A percentile compares a stretch with the other conserved stretches of the same genome.
Evolutionary conservation across 805 yeast genomes (phyloP).

Genomic region (Wickerhamomyces chambardii): DNA sequence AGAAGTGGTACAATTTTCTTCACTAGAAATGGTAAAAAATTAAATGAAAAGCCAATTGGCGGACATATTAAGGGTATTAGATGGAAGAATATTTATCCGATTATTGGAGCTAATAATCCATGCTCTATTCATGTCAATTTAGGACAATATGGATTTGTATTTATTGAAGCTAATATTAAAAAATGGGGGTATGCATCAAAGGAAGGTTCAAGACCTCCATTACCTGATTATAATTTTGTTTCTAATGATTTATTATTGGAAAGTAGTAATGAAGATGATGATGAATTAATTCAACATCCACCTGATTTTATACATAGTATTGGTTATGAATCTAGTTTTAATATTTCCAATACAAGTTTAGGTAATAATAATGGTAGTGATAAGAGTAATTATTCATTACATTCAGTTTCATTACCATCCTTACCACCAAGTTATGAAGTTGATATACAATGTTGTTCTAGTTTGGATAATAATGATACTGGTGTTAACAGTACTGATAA

Average conservation of each 20-base stretch:
- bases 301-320: conserved; percentile 16
- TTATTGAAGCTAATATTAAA: conserved; percentile 77
- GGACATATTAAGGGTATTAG: conserved; percentile 72
- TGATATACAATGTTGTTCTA: too few species aligned
- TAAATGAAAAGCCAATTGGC: conserved; percentile 73
- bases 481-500: conserved; percentile 1
- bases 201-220: conserved; percentile 83
- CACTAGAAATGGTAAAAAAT: conserved; percentile 88
- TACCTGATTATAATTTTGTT: conserved; percentile 84
- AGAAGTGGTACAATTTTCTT: conserved; percentile 83
- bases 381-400: conserved; percentile 22
- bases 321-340: conserved; percentile 17
- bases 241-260: conserved; percentile 73
- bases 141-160: conserved; percentile 78
- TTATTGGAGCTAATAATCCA: conserved; percentile 75
- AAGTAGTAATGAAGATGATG: conserved; percentile 29
- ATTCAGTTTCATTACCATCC: conserved; percentile 19
- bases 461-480: conserved; percentile 8
- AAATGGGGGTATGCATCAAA: conserved; percentile 83
- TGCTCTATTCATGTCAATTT: conserved; percentile 82
- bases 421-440: conserved; percentile 27
- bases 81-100: conserved; percentile 71
- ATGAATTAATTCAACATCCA: conserved; percentile 15
- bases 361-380: conserved; percentile 23
- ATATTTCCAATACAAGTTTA: conserved; percentile 13